A percentile compares a stretch with the other conserved stretches of the same genome.
These are phyloP conservation scores for Echinosophora koreensis DNA, from an alignment of 306 rosid genomes.

Conservation along the genomic window DNA sequence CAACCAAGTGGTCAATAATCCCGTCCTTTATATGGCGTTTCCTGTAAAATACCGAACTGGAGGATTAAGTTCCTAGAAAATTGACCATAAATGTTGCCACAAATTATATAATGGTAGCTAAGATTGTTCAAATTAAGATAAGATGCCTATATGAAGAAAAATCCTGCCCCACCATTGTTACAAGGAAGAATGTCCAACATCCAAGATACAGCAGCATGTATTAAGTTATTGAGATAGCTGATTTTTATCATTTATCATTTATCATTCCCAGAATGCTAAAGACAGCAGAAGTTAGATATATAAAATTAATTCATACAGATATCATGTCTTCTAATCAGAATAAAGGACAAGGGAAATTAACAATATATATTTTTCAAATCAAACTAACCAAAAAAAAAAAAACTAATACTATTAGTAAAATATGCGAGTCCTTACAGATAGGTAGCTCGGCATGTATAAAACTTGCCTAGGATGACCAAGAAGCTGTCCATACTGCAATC, in stretches of 20 bases:
- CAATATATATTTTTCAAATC: slow-evolving; percentile 4
- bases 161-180: slow-evolving; percentile 7
- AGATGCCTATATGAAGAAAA: slow-evolving; percentile 16
- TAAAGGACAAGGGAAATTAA: not conserved
- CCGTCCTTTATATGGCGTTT: slow-evolving; percentile 81
- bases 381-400: not conserved
- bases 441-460: slow-evolving; percentile 76
- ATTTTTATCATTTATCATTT: slow-evolving; percentile 5
- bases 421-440: slow-evolving; percentile 73
- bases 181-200: slow-evolving; percentile 33
- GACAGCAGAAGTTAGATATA: slow-evolving; percentile 4
- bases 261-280: not conserved
- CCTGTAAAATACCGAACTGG: slow-evolving; percentile 56
- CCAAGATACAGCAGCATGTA: too few relatives aligned
- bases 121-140: slow-evolving; percentile 22
- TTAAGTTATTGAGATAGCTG: slow-evolving; percentile 26
- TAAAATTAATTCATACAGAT: slow-evolving; percentile 21
- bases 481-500: slow-evolving; percentile 83
- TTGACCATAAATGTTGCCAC: slow-evolving; percentile 3
- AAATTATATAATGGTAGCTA: slow-evolving; percentile 18
- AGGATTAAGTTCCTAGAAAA: slow-evolving; percentile 31
- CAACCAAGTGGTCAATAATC: slow-evolving; percentile 64
- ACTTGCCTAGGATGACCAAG: slow-evolving; percentile 87
- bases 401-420: not conserved
- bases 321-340: not conserved